These are phyloP conservation scores for Uncinocarpus reesii DNA, from an alignment of 2,329 filamentous ascomycete genomes.

Conservation along the genomic window DNA sequence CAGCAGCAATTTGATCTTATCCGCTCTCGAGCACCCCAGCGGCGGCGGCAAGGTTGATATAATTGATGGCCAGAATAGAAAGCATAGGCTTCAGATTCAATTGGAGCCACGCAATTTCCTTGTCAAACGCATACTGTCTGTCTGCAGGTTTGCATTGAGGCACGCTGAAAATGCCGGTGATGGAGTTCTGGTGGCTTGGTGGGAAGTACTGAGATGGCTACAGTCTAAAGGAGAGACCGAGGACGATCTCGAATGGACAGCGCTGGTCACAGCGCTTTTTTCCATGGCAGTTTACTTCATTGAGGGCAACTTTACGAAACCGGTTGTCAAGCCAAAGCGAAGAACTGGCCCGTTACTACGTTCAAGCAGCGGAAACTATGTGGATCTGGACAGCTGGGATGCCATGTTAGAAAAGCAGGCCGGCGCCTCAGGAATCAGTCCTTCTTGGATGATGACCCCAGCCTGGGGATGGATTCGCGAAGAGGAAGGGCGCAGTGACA, in stretches of 20 bases:
- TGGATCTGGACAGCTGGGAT: constrained; percentile 40
- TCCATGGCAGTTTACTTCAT: constrained; percentile 54
- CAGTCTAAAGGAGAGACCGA: constrained; percentile 39
- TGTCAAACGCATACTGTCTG: constrained; percentile 50
- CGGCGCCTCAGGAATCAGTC: constrained; percentile 31
- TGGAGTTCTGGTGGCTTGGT: constrained; percentile 58
- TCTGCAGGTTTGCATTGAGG: constrained; percentile 55
- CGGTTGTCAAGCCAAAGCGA: constrained; percentile 28
- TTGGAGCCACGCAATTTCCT: constrained; percentile 56
- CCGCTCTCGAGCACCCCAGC: constrained; percentile 50
- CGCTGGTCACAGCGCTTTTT: constrained; percentile 54
- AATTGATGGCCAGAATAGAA: constrained; percentile 49
- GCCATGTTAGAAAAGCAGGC: constrained; percentile 41
- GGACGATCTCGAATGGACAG: constrained; percentile 57
- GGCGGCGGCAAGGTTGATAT: constrained; percentile 55
- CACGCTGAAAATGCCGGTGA: constrained; percentile 47
- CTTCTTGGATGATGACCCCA: constrained; percentile 46
- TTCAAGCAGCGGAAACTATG: constrained; percentile 41
- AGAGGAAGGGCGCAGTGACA: constrained; percentile 26
- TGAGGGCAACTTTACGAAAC: constrained; percentile 26
- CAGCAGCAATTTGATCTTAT: constrained; percentile 34
- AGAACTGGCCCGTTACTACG: constrained; percentile 38
- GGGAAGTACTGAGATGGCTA: constrained; percentile 63
- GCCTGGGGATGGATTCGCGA: constrained; percentile 65
- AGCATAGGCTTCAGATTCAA: constrained; percentile 58